Evolutionary conservation across 805 yeast genomes (phyloP).

Genomic region (Candida methanosorbosa): DNA sequence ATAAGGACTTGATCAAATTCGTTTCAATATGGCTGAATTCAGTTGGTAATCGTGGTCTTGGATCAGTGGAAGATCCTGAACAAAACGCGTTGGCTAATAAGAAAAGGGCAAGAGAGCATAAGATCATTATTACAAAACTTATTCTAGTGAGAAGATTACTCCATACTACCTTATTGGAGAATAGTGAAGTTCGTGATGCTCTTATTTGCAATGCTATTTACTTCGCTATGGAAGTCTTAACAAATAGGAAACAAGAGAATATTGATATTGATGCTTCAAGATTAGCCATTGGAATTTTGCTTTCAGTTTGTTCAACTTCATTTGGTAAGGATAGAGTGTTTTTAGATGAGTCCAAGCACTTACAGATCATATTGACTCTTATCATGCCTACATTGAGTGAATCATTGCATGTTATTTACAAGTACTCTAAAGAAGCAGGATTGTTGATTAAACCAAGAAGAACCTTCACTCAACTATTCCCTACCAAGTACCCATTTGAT

Average conservation of each 20-base stretch:
- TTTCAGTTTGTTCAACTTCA: slow-evolving; percentile 32
- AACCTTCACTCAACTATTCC: slow-evolving; percentile 63
- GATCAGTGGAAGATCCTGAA: slow-evolving; percentile 26
- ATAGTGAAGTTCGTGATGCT: slow-evolving; percentile 18
- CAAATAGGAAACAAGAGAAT: slow-evolving; percentile 35
- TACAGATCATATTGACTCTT: slow-evolving; percentile 39
- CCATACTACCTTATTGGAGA: slow-evolving; percentile 27
- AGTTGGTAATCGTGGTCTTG: slow-evolving; percentile 49
- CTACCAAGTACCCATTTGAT: slow-evolving; percentile 53
- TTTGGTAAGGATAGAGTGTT: slow-evolving; percentile 15
- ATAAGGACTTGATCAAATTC: slow-evolving; percentile 30
- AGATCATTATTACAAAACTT: slow-evolving; percentile 47
- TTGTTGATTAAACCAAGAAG: slow-evolving; percentile 46
- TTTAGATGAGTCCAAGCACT: slow-evolving; percentile 23
- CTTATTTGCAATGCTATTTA: slow-evolving; percentile 39
- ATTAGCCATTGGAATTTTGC: slow-evolving; percentile 51
- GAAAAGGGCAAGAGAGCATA: slow-evolving; percentile 42
- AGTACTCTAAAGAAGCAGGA: slow-evolving; percentile 35
- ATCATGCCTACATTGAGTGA: slow-evolving; percentile 45
- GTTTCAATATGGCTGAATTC: slow-evolving; percentile 40
- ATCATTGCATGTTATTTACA: slow-evolving; percentile 44
- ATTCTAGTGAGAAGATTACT: slow-evolving; percentile 50
- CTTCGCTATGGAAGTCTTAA: slow-evolving; percentile 52
- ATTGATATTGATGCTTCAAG: slow-evolving; percentile 52
- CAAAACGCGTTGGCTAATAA: slow-evolving; percentile 21